These are phyloP conservation scores for Forsythia suspensa DNA, from an alignment of 257 asterid species.

Conservation along the genomic window DNA sequence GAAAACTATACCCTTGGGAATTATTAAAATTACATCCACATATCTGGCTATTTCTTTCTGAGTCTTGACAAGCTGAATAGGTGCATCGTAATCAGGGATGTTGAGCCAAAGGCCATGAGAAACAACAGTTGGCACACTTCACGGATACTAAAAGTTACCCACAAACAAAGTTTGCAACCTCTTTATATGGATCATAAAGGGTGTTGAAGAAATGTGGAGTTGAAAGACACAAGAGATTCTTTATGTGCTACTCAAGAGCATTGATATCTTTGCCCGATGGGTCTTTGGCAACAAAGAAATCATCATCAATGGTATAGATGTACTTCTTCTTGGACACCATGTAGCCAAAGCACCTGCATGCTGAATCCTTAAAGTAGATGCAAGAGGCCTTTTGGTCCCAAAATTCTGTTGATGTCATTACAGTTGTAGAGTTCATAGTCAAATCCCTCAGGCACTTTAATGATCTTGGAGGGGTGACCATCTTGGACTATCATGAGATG, in stretches of 20 bases:
- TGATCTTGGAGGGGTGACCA: slow-evolving; percentile 67
- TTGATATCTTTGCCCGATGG: slow-evolving; percentile 76
- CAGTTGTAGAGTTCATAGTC: slow-evolving; percentile 75
- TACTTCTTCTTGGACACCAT: slow-evolving; percentile 92
- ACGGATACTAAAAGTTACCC: slow-evolving; percentile 83
- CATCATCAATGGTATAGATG: slow-evolving; percentile 76
- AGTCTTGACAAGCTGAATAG: slow-evolving; percentile 85
- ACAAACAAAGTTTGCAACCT: slow-evolving; percentile 76
- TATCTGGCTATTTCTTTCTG: slow-evolving; percentile 80
- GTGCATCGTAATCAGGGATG: slow-evolving; percentile 84
- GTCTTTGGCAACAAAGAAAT: slow-evolving; percentile 82
- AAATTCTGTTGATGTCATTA: slow-evolving; percentile 71
- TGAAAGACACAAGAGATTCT: slow-evolving; percentile 62
- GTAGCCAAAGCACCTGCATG: slow-evolving; percentile 77
- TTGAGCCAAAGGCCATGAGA: slow-evolving; percentile 86
- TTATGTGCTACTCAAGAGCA: slow-evolving; percentile 81
- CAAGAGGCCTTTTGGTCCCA: slow-evolving; percentile 81
- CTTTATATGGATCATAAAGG: slow-evolving; percentile 78
- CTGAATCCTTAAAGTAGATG: slow-evolving; percentile 78
- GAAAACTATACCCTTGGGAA: slow-evolving; percentile 72
- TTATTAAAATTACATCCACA: slow-evolving; percentile 76
- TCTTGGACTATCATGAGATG: slow-evolving; percentile 81
- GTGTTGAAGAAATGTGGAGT: slow-evolving; percentile 82
- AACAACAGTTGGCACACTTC: slow-evolving; percentile 69
- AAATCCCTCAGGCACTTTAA: slow-evolving; percentile 66